These are phyloP conservation scores for Hypoxylon rubiginosum DNA, from an alignment of 2,329 filamentous ascomycete species.

Conservation along the genomic window DNA sequence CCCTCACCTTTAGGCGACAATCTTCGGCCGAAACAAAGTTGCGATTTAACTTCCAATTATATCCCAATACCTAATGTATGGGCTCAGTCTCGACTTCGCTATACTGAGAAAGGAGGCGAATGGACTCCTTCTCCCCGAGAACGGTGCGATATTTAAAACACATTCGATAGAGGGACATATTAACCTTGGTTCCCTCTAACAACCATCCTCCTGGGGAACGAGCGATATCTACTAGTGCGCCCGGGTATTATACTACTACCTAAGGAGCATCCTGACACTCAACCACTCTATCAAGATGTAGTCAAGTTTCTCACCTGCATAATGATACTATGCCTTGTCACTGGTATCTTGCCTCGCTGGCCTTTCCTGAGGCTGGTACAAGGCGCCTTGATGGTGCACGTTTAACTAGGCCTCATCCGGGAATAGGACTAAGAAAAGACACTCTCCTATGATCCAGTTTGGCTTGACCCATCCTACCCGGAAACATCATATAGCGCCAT, in stretches of 20 bases:
- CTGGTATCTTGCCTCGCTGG: conserved; percentile 5
- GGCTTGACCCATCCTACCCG: conserved; percentile 16
- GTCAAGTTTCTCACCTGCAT: conserved; percentile 26
- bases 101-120: conserved; percentile 1
- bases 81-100: not conserved
- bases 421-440: conserved; percentile 7
- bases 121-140: conserved; percentile 10
- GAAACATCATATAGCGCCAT: conserved; percentile 38
- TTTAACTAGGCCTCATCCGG: conserved; percentile 14
- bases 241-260: conserved; percentile 1
- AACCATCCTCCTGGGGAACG: conserved; percentile 5
- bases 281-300: conserved; percentile 28
- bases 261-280: conserved; percentile 3
- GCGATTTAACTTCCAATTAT: conserved; percentile 1
- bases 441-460: conserved; percentile 13
- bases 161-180: conserved; percentile 8
- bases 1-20: conserved; percentile 6
- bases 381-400: conserved; percentile 12
- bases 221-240: conserved; percentile 8
- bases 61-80: conserved; percentile 1
- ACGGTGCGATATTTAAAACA: not conserved
- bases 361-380: conserved; percentile 11
- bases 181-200: not conserved
- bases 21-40: conserved; percentile 5
- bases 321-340: conserved; percentile 21